phyloP scores from a whole-genome alignment of 169 alveolate species.

The Cryptosporidium muris region DNA sequence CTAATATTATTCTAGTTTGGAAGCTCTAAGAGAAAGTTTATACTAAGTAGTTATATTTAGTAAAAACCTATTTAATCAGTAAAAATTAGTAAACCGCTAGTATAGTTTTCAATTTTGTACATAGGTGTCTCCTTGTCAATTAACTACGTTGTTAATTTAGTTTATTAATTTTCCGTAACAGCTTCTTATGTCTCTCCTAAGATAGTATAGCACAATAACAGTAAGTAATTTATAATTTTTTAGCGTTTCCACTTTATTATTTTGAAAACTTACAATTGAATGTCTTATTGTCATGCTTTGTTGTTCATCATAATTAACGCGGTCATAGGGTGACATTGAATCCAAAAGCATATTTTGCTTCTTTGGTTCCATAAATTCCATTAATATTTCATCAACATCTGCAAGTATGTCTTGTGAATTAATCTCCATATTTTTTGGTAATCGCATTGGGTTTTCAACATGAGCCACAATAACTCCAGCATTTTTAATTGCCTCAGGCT shows the following conservation, averaged over 20 bases:
- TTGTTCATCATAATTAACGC: slow-evolving; percentile 55
- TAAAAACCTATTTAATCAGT: no score
- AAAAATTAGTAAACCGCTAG: no score
- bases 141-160: background rate
- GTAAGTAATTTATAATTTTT: background rate
- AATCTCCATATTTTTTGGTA: slow-evolving; percentile 4
- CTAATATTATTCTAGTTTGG: no score
- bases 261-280: slow-evolving; percentile 60
- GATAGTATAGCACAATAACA: background rate
- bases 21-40: no score
- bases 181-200: slow-evolving; percentile 54
- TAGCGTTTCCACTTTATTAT: background rate
- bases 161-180: slow-evolving; percentile 26
- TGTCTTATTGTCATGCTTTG: slow-evolving; percentile 23
- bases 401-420: slow-evolving; percentile 24
- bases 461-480: slow-evolving; percentile 68
- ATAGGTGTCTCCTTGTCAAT: no score
- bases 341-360: slow-evolving; percentile 41
- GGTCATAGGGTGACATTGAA: slow-evolving; percentile 55
- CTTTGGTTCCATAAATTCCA: slow-evolving; percentile 55
- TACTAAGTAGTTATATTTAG: no score
- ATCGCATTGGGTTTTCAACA: slow-evolving; percentile 40
- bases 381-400: slow-evolving; percentile 33
- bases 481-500: slow-evolving; percentile 66
- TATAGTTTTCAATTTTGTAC: no score